These are phyloP conservation scores for Globisporangium cederbergense DNA, from an alignment of 352 stramenopile species.

Conservation along the genomic window DNA sequence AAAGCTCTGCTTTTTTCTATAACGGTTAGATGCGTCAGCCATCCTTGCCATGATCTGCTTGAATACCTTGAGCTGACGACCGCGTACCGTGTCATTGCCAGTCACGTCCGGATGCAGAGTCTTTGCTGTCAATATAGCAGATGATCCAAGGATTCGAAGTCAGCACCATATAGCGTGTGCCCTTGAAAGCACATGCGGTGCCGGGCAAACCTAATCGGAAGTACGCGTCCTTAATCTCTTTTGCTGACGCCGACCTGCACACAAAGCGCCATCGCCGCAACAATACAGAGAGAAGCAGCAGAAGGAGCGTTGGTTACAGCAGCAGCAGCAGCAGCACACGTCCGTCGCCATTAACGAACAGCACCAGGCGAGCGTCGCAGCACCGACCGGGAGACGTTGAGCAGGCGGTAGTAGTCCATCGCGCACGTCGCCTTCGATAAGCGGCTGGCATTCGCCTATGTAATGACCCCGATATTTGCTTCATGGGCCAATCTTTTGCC, in stretches of 20 bases:
- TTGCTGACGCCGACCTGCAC: constrained; percentile 45
- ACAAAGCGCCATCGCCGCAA: neutral
- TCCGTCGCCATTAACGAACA: no score
- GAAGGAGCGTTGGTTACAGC: neutral
- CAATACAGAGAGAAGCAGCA: constrained; percentile 9
- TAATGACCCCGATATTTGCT: no score
- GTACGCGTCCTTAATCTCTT: constrained; percentile 83
- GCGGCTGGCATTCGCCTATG: no score
- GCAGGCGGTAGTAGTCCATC: constrained; percentile 79
- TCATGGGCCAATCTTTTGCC: no score
- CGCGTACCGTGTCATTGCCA: constrained; percentile 56
- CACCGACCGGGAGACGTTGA: constrained; percentile 62
- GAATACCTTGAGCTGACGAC: no score
- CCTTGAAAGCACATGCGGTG: neutral
- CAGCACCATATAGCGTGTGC: neutral
- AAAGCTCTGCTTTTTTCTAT: constrained; percentile 79
- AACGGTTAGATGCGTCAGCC: neutral
- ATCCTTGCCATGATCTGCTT: neutral
- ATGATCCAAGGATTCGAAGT: neutral
- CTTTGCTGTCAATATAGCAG: constrained; percentile 38
- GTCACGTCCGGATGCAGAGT: constrained; percentile 84
- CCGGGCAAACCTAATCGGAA: constrained; percentile 50
- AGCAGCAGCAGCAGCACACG: neutral
- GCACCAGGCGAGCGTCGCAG: neutral
- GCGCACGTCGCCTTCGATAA: neutral